These are phyloP conservation scores for Huntiella bhutanensis DNA, from an alignment of 2,329 filamentous ascomycete genomes.

Conservation along the genomic window DNA sequence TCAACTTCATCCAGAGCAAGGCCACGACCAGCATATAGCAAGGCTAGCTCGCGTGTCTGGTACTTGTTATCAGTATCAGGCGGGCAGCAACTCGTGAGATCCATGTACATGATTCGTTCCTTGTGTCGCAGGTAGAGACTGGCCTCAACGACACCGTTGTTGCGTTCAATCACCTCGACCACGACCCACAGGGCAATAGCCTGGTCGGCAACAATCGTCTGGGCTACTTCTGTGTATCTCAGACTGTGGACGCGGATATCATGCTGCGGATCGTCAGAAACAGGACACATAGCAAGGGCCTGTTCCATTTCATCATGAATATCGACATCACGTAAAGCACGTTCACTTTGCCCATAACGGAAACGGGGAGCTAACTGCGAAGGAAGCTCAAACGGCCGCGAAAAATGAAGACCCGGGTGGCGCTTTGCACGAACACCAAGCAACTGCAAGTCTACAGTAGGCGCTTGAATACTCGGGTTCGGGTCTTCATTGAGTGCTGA, in stretches of 20 bases:
- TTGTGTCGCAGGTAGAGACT: conserved; percentile 7
- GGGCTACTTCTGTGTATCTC: conserved; percentile 1
- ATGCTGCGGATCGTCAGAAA: conserved; percentile 5
- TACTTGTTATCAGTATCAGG: neutral
- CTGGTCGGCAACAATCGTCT: conserved; percentile 1
- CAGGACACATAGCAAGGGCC: neutral
- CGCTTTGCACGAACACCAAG: neutral
- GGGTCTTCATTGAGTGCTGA: neutral
- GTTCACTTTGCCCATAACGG: neutral
- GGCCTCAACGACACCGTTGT: neutral
- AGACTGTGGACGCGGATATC: conserved; percentile 6
- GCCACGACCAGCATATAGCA: neutral
- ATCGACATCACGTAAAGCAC: neutral
- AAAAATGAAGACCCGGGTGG: neutral
- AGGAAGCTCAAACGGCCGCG: conserved; percentile 1
- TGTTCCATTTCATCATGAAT: conserved; percentile 1
- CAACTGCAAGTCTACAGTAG: neutral
- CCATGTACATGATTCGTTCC: conserved; percentile 7
- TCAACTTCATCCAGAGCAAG: neutral
- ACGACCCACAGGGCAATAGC: neutral
- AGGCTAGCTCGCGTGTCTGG: neutral
- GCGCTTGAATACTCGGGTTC: neutral
- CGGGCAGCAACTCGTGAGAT: neutral
- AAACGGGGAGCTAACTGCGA: neutral
- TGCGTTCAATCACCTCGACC: conserved; percentile 6